Base-by-base conservation (phyloP, 768 basidiomycete genomes). In the Pulveroboletus frians region DNA sequence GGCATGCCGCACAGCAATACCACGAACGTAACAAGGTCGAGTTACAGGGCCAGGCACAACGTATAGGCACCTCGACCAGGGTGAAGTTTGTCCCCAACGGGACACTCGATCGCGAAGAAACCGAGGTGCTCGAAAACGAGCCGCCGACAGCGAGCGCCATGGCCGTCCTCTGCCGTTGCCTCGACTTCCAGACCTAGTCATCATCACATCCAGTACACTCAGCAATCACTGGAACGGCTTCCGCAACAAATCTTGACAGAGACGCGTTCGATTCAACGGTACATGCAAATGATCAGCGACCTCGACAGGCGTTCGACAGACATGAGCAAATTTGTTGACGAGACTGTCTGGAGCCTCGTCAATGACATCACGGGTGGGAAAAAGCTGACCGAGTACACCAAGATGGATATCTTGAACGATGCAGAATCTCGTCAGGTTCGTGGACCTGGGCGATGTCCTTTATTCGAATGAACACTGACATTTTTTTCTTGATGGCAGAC, bases 1-100 rank as follows among this genome's bases (percentile, higher is more conserved):
- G 71, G 27, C 68, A 62, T 11, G 75, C 74, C 3, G 71, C 79
- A n/a, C 72, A 68, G 49, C 68, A 64, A 43, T 81, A 79, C 58
- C 69, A 69, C 47, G 57, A 62, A 53, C 66, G 63, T n/a, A 51
- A 46, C 36, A 51, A 43, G 40, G 42, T 43, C 37, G 51, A 58
- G 45, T 17, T 52, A 46, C 54, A n/a, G 8, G 57, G 53, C 50
- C 53, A 52, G 11, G 46, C 36, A 4, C 47, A 57, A 31, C 48
- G 14, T 15, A 42, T 39, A 8, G 37, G 38, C 36, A 9, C 39
- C 46, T 35, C 53, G 14, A 51, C 43, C 9, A 44, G 34, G 1
- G 39, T 54, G 13, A 44, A 31, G 15, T 47, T 53, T 31, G 26
- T 14, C 9, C 34, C 32, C 9, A 39, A 27, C 3, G 38, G 34